Evolutionary conservation across 108 stramenopile species (phyloP).

Genomic region (Fistulifera solaris): DNA sequence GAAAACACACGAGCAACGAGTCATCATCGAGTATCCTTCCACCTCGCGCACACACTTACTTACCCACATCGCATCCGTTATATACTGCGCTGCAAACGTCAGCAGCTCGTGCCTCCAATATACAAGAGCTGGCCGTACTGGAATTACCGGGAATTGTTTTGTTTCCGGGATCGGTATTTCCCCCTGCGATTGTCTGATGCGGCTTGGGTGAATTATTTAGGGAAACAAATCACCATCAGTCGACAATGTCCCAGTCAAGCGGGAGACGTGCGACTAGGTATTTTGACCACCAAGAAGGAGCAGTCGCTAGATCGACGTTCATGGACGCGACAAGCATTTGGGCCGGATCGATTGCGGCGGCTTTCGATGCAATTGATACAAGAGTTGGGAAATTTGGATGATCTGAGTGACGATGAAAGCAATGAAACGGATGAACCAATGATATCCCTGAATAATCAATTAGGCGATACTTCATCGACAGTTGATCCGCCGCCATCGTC

Average conservation of each 20-base stretch:
- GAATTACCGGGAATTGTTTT: constrained; percentile 63
- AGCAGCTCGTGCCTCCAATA: too few relatives aligned
- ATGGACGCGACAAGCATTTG: constrained; percentile 4
- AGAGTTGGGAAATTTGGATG: constrained; percentile 8
- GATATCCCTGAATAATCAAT: too few relatives aligned
- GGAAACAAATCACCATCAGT: constrained; percentile 43
- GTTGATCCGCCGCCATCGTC: too few relatives aligned
- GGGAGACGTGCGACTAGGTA: constrained; percentile 24
- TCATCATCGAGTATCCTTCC: too few relatives aligned
- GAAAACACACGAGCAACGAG: too few relatives aligned
- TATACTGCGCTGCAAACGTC: too few relatives aligned
- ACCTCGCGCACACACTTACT: too few relatives aligned
- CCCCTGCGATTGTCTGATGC: constrained; percentile 46
- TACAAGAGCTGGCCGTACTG: constrained; percentile 39
- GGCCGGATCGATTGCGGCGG: constrained; percentile 5
- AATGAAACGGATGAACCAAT: background rate
- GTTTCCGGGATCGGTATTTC: constrained; percentile 54
- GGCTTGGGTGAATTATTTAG: constrained; percentile 50
- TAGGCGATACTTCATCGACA: too few relatives aligned
- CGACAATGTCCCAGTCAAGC: constrained; percentile 29
- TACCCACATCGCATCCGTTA: too few relatives aligned
- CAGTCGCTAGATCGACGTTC: background rate
- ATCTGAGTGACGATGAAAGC: background rate
- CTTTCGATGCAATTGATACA: constrained; percentile 4
- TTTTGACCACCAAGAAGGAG: constrained; percentile 15